Percentiles rank a stretch among this genome's conserved stretches.
These are phyloP conservation scores for Hymenochaete sp. DNA, from an alignment of 1,284 basidiomycete species.

Conservation along the genomic window DNA sequence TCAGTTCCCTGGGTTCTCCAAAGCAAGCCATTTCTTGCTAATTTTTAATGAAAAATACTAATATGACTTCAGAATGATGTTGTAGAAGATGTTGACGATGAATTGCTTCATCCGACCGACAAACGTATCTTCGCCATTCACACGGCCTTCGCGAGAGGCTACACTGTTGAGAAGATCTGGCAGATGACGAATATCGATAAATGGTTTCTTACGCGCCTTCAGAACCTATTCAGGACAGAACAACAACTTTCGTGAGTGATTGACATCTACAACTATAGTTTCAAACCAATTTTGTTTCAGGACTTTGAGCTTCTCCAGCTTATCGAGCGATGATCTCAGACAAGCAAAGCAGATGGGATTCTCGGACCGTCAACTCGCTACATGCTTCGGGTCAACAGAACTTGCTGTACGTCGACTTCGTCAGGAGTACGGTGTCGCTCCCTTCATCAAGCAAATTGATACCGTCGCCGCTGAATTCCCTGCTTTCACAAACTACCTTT, in stretches of 20 bases:
- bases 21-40: constrained; percentile 38
- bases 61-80: constrained; percentile 58
- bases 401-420: constrained; percentile 82
- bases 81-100: constrained; percentile 79
- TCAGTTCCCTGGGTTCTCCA: constrained; percentile 86
- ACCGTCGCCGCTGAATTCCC: constrained; percentile 99
- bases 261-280: neutral
- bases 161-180: constrained; percentile 94
- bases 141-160: constrained; percentile 81
- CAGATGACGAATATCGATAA: constrained; percentile 96
- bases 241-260: constrained; percentile 55
- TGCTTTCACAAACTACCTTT: constrained; percentile 97
- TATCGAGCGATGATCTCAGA: constrained; percentile 61
- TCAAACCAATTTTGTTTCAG: constrained; percentile 31
- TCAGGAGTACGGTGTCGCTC: constrained; percentile 75
- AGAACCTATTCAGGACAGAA: constrained; percentile 79
- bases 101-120: constrained; percentile 83
- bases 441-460: constrained; percentile 98
- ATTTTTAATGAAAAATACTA: neutral
- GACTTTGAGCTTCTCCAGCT: constrained; percentile 57
- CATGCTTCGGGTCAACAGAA: constrained; percentile 77
- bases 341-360: constrained; percentile 94
- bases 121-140: constrained; percentile 90
- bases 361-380: constrained; percentile 86
- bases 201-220: constrained; percentile 92